Percentiles rank a stretch among this genome's conserved stretches.
phyloP scores from a whole-genome alignment of 345 rosid genomes.

The Barbarea vulgaris region DNA sequence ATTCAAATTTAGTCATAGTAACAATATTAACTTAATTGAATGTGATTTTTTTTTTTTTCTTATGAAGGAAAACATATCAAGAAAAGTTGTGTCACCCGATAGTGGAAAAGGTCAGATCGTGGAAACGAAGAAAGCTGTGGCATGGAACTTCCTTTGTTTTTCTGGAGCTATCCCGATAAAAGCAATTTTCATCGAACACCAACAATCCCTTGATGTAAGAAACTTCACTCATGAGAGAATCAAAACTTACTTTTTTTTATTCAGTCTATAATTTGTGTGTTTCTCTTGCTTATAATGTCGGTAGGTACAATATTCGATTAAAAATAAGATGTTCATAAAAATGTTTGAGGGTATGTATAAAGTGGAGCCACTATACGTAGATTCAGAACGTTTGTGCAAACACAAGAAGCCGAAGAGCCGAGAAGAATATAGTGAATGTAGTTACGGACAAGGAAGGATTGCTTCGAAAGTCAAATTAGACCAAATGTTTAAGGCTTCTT shows the following conservation, averaged over 20 bases:
- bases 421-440: conserved; percentile 64
- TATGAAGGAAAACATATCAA: conserved; percentile 13
- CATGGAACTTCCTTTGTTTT: conserved; percentile 16
- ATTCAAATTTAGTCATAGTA: not conserved
- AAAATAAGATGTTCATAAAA: conserved; percentile 68
- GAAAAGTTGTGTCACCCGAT: not conserved
- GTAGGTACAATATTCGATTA: conserved; percentile 71
- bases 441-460: conserved; percentile 64
- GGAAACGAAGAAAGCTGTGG: not conserved
- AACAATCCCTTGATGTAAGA: not conserved
- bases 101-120: not conserved
- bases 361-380: conserved; percentile 62
- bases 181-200: not conserved
- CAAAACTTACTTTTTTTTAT: not conserved
- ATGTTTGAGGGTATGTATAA: conserved; percentile 71
- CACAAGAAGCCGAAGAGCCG: conserved; percentile 56
- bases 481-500: conserved; percentile 67
- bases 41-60: not conserved
- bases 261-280: not conserved
- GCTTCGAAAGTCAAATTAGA: conserved; percentile 68
- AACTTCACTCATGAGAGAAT: not conserved
- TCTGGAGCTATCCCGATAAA: not conserved
- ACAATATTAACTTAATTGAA: not conserved
- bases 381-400: conserved; percentile 58
- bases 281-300: not conserved